phyloP scores from a whole-genome alignment of 164 flowering plant species.

The Stephania yunnanensis region DNA sequence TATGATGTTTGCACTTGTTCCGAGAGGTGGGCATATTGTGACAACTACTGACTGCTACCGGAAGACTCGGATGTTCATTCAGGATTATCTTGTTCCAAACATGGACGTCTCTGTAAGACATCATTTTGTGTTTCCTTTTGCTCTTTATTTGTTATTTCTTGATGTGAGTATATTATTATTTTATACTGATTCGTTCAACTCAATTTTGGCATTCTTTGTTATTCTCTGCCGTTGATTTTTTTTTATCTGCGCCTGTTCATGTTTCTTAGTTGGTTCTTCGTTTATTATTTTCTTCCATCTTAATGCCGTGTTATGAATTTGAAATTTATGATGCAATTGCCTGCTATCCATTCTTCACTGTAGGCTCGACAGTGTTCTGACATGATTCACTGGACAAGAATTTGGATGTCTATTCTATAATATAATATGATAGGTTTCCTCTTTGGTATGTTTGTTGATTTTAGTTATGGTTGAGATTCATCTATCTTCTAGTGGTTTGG shows the following conservation, averaged over 20 bases:
- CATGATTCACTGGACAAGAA: background rate
- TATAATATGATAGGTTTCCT: no score
- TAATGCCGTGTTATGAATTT: no score
- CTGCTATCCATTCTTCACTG: background rate
- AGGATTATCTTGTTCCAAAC: constrained; percentile 68
- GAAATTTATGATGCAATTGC: no score
- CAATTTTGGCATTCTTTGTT: no score
- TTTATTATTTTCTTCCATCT: no score
- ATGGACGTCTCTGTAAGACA: constrained; percentile 65
- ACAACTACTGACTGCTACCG: constrained; percentile 96
- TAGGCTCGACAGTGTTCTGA: background rate
- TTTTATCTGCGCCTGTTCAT: no score
- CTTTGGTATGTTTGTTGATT: no score
- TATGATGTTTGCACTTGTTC: constrained; percentile 82
- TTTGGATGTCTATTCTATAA: background rate
- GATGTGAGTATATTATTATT: background rate
- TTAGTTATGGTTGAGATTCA: no score
- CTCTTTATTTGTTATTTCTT: background rate
- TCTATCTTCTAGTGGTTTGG: no score
- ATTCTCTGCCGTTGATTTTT: no score
- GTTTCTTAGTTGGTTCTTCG: no score
- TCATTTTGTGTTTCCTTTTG: background rate
- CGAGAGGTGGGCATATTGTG: constrained; percentile 90
- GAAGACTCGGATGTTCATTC: constrained; percentile 82
- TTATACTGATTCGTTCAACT: background rate